phyloP scores from a whole-genome alignment of 805 yeast genomes.

The Phaffomyces antillensis region DNA sequence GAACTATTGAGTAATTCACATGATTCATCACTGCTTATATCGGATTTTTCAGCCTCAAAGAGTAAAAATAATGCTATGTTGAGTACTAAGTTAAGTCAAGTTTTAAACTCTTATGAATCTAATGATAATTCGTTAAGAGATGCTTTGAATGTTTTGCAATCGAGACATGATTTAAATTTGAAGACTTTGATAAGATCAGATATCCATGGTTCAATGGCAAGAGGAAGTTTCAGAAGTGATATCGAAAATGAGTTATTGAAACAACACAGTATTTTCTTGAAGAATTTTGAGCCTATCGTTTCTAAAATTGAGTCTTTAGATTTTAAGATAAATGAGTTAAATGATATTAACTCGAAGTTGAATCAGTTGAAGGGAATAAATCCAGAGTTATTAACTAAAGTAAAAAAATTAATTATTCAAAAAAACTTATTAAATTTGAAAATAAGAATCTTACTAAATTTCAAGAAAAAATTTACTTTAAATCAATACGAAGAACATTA shows the following conservation, averaged over 20 bases:
- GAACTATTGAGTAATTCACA: constrained; percentile 26
- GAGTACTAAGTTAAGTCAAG: constrained; percentile 28
- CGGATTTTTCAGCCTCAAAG: constrained; percentile 8
- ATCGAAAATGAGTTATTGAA: constrained; percentile 54
- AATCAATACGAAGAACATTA: constrained; percentile 64
- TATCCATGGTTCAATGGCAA: constrained; percentile 48
- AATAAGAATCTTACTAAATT: constrained; percentile 42
- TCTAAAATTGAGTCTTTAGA: constrained; percentile 31
- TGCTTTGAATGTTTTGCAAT: constrained; percentile 27
- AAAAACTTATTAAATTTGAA: constrained; percentile 30
- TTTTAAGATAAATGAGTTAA: constrained; percentile 14
- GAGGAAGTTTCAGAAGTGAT: constrained; percentile 53
- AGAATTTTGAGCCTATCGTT: constrained; percentile 37
- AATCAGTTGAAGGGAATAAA: constrained; percentile 10
- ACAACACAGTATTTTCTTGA: constrained; percentile 44
- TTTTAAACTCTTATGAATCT: constrained; percentile 27
- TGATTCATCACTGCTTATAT: constrained; percentile 4
- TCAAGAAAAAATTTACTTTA: constrained; percentile 59
- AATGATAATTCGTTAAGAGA: constrained; percentile 27
- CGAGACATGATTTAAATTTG: constrained; percentile 24
- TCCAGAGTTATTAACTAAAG: constrained; percentile 11
- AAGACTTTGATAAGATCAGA: constrained; percentile 24
- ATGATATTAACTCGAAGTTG: constrained; percentile 9
- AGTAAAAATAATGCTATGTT: constrained; percentile 22
- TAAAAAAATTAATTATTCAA: constrained; percentile 15